Conservation (phyloP, 768 basidiomycete species). For the Rhodotorula toruloides region DNA sequence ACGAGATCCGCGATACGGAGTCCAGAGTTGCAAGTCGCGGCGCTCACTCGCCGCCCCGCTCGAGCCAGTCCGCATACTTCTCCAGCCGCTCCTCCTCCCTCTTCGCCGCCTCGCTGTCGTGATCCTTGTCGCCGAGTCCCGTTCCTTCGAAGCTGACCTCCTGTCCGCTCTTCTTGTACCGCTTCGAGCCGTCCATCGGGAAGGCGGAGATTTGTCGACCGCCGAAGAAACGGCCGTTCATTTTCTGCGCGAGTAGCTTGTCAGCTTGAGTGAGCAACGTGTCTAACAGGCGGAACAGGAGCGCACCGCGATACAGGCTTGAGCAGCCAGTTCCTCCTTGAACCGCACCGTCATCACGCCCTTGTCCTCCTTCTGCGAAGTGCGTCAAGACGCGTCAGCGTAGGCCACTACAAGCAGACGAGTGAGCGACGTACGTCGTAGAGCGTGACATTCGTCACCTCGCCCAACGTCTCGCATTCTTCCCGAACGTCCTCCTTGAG, state of each 20-base stretch:
- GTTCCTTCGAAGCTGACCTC: slow-evolving; percentile 13
- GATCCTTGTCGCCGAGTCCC: background rate
- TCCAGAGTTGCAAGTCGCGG: background rate
- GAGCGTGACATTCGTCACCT: slow-evolving; percentile 89
- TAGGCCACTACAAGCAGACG: background rate
- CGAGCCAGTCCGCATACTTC: slow-evolving; percentile 36
- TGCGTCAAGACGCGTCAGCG: background rate
- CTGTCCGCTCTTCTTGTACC: slow-evolving; percentile 30
- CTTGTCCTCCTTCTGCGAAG: slow-evolving; percentile 74
- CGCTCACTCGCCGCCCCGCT: slow-evolving; percentile 24
- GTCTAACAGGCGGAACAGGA: slow-evolving; percentile 4
- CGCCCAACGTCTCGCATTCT: slow-evolving; percentile 80
- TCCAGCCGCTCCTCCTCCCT: slow-evolving; percentile 31
- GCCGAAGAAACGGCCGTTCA: slow-evolving; percentile 87
- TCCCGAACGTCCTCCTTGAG: slow-evolving; percentile 95
- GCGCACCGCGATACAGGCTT: slow-evolving; percentile 80
- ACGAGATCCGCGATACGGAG: too few species aligned
- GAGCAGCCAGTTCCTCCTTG: slow-evolving; percentile 81
- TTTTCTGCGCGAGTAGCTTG: slow-evolving; percentile 59
- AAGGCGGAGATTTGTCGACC: slow-evolving; percentile 76
- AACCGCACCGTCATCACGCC: slow-evolving; percentile 97
- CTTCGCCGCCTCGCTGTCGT: background rate
- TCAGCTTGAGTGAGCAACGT: background rate
- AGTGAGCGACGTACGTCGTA: slow-evolving; percentile 69
- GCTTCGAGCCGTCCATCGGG: slow-evolving; percentile 64